Percentiles rank a stretch among this genome's conserved stretches.
Evolutionary conservation across 106 monocot species (phyloP).

Genomic region (Platanthera zijinensis): DNA sequence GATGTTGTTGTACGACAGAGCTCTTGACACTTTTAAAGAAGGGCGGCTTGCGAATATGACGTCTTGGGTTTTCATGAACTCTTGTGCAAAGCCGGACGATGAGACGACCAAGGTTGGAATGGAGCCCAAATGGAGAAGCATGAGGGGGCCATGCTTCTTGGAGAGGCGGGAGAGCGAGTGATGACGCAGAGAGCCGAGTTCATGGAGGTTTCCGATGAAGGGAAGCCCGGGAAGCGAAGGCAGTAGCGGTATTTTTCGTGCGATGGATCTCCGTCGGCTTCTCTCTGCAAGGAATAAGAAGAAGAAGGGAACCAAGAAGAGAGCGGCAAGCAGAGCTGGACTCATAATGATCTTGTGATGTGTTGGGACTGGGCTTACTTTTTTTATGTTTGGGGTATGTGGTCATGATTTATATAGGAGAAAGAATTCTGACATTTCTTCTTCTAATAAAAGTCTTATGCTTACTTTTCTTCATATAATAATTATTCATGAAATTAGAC

Average conservation of each 20-base stretch:
- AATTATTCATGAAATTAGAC: too few species aligned
- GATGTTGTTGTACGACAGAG: background rate
- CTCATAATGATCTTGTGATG: too few species aligned
- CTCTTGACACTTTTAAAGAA: background rate
- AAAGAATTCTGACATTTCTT: too few species aligned
- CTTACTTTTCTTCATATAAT: too few species aligned
- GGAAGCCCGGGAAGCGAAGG: conserved; percentile 11
- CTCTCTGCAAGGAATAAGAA: background rate
- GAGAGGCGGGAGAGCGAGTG: conserved; percentile 2
- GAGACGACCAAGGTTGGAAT: conserved; percentile 19
- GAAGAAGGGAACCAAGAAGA: background rate
- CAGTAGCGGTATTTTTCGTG: background rate
- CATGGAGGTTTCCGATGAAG: conserved; percentile 17
- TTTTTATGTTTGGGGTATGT: too few species aligned
- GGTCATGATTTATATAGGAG: too few species aligned
- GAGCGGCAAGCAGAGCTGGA: background rate
- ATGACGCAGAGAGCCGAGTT: conserved; percentile 4
- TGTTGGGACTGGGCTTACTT: too few species aligned
- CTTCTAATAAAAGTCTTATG: too few species aligned
- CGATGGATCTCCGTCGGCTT: background rate
- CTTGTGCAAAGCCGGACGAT: conserved; percentile 1
- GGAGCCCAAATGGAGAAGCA: conserved; percentile 14
- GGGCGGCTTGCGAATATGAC: background rate
- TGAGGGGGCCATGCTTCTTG: conserved; percentile 14
- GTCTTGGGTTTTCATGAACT: conserved; percentile 11